Evolutionary conservation across 2,329 filamentous ascomycete genomes (phyloP), one percentile per base, ranked within the genome.

Genomic region (Hypoxylon sp.): DNA sequence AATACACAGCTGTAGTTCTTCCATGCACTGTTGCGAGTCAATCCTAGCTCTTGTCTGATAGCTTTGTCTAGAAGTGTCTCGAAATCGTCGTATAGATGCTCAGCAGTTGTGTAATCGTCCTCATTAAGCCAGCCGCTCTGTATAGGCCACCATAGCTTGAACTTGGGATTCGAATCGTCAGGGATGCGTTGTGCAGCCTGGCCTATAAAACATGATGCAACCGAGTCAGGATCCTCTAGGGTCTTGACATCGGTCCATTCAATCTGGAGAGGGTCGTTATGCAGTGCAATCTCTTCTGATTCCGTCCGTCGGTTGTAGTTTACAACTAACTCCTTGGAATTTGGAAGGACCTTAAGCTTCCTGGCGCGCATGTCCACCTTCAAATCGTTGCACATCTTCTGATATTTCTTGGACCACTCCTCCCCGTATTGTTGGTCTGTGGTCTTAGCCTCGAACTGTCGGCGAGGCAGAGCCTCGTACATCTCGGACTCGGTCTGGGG

Each of bases 1-100:
- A 98, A 93, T n/a, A 98, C 94, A 74, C 94, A 98, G 75, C 93
- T 96, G 80, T 98, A 98, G 78, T 97, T 92, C 60, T 88, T 87
- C 90, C 94, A 97, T 56, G 95, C 90, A 74, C 91, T 92, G 75
- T 92, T 92, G 70, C 89, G 90, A 29, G 86, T 90, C 46, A 98
- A 80, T 0, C 92, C 93, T 7, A 98, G 85, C 75, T 98, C 93
- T n/a, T 88, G 89, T 71, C 91, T 91, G 75, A 99, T 91, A 1
- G 94, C 93, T 71, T 94, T 91, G 76, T 97, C 93, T 11, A 98
- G 81, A 32, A 98, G 91, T 11, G 91, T 89, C 74, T 96, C 93
- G 62, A 98, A 91, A 76, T 98, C 96, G 75, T 96, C 88, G 76
- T 92, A 93, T 19, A 98, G 84, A 72, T 93, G 89, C 74, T 93